Base-by-base conservation (phyloP, 2,329 filamentous ascomycete species). In the Periconia sp. region DNA sequence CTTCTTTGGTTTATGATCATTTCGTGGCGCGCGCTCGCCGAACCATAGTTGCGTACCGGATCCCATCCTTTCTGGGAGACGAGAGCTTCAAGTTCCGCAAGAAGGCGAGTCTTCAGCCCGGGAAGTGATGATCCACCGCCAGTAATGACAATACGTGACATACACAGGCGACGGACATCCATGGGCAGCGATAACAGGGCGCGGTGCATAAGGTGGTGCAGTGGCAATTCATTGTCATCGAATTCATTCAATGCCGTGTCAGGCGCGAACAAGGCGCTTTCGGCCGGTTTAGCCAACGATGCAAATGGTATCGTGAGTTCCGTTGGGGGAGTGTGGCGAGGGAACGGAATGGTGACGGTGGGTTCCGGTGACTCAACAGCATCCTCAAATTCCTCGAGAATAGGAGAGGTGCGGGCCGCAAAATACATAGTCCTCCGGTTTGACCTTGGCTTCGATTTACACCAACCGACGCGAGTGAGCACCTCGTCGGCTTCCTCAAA, bases 401-500 rank as follows among this genome's bases (percentile, higher is more conserved):
- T 64, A 2, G 70, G 66, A 10, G 77, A 76, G 37, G 66, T 64
- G 27, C 64, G 64, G 15, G 69, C 69, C 15, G 69, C 63, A 30
- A 71, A 71, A 52, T 71, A 72, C 5, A 69, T 41, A 5, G 68
- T 68, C 47, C 59, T 59, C 20, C 70, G 66, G 17, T 70, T 70
- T 1, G 61, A 68, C 40, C 57, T 59, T 10, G 68, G 59, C 7
- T 55, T 58, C 3, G 69, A 63, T 46, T 70, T 69, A 72, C 91
- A 96, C 92, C 92, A 97, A 40, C 87, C 83, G 57, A 94, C 79
- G 3, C 91, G 85, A 40, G 82, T 85, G 47, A 88, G 77, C 10
- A 95, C 81, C 51, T 96, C 91, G 65, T 96, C 91, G 59, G 89
- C 91, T 65, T 92, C 89, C 44, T 90, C 85, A 57, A 96, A 93